Evolutionary conservation across 1,284 basidiomycete species (phyloP).

Genomic region (Earliella scabrosa): DNA sequence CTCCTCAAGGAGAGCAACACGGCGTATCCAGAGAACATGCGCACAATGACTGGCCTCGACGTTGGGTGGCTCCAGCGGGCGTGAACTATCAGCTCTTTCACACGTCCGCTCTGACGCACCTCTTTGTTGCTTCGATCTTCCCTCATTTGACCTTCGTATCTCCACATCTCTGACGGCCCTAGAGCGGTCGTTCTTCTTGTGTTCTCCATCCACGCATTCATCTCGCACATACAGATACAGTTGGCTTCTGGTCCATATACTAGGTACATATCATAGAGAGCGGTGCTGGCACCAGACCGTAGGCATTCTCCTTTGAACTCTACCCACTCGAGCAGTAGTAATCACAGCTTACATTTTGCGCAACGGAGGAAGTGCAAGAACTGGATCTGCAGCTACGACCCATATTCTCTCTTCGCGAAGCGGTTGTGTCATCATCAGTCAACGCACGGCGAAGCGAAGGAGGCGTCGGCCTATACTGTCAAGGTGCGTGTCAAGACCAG

Average conservation of each 20-base stretch:
- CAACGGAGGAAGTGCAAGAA: too few relatives aligned
- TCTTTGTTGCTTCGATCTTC: not conserved
- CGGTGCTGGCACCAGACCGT: constrained; percentile 8
- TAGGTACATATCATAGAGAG: constrained; percentile 15
- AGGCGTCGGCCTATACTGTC: too few relatives aligned
- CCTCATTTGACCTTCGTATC: not conserved
- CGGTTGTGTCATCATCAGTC: too few relatives aligned
- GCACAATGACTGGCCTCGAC: constrained; percentile 76
- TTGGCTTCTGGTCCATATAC: not conserved
- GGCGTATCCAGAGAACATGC: constrained; percentile 74
- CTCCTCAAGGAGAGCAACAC: constrained; percentile 74
- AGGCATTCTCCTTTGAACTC: too few relatives aligned
- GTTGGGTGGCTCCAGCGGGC: constrained; percentile 72
- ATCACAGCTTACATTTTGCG: too few relatives aligned
- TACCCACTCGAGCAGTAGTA: too few relatives aligned
- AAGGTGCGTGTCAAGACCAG: too few relatives aligned
- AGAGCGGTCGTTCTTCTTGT: not conserved
- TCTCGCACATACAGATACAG: not conserved
- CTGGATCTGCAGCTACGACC: too few relatives aligned
- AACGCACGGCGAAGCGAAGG: too few relatives aligned
- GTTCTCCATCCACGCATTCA: too few relatives aligned
- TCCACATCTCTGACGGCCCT: constrained; percentile 1
- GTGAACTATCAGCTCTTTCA: constrained; percentile 8
- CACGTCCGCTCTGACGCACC: not conserved
- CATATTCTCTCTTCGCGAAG: too few relatives aligned